These are phyloP conservation scores for Iris pallida DNA, from an alignment of 116 monocot species.

Conservation along the genomic window DNA sequence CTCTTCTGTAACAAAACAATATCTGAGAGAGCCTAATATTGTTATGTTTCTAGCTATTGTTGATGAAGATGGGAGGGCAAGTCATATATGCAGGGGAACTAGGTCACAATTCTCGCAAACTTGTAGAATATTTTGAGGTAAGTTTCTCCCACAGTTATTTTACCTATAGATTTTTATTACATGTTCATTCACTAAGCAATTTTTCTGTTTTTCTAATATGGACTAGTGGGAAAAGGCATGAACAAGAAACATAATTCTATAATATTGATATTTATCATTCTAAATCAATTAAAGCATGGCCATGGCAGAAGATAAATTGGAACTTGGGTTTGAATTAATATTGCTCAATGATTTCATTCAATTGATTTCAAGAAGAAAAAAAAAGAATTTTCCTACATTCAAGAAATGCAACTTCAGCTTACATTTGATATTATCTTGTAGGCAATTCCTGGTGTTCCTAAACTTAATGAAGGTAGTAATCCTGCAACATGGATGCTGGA, in stretches of 20 bases:
- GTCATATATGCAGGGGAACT: conserved; percentile 78
- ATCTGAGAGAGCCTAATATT: conserved; percentile 1
- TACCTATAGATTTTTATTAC: background rate
- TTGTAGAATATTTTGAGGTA: conserved; percentile 80
- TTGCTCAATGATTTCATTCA: too few relatives aligned
- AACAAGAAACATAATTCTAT: too few relatives aligned
- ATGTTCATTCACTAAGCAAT: background rate
- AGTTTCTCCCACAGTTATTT: conserved; percentile 6
- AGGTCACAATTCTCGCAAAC: conserved; percentile 49
- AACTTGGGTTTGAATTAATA: background rate
- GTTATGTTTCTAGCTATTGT: conserved; percentile 46
- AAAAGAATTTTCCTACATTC: too few relatives aligned
- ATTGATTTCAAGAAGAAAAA: too few relatives aligned
- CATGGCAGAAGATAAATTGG: background rate
- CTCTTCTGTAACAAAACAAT: background rate
- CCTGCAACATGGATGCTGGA: conserved; percentile 98
- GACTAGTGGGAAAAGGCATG: too few relatives aligned
- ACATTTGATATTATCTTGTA: conserved; percentile 1
- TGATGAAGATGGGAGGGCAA: conserved; percentile 80
- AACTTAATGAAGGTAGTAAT: conserved; percentile 64
- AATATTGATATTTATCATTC: too few relatives aligned
- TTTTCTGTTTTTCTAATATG: too few relatives aligned
- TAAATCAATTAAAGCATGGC: too few relatives aligned
- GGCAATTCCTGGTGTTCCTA: conserved; percentile 67
- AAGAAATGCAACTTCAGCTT: too few relatives aligned